These are phyloP conservation scores for Luzula sylvatica DNA, from an alignment of 176 grass and related monocot species.

Conservation along the genomic window DNA sequence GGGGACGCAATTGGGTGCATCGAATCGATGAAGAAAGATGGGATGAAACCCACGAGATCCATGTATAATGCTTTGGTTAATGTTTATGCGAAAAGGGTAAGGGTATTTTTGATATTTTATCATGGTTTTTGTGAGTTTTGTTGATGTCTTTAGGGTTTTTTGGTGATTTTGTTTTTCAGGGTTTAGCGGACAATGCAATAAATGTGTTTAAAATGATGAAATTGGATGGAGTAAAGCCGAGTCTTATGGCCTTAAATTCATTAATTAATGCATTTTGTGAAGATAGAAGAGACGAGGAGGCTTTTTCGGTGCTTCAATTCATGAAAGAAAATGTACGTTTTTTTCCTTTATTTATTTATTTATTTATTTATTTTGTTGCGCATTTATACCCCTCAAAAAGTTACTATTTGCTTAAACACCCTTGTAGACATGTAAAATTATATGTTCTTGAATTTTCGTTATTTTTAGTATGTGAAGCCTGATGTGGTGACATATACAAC, in stretches of 20 bases:
- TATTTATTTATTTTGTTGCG: background rate
- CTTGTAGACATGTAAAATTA: background rate
- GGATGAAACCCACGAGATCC: constrained; percentile 56
- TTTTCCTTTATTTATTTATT: background rate
- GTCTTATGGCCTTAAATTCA: constrained; percentile 73
- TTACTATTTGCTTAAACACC: constrained; percentile 3
- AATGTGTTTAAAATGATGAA: constrained; percentile 90
- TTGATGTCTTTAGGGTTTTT: background rate
- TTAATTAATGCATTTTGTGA: constrained; percentile 95
- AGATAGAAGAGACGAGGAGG: constrained; percentile 83
- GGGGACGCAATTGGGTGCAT: constrained; percentile 84
- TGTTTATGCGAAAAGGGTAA: constrained; percentile 83
- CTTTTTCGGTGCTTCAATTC: constrained; percentile 82
- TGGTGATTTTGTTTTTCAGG: constrained; percentile 35
- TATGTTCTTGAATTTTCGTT: constrained; percentile 6
- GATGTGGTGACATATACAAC: constrained; percentile 99
- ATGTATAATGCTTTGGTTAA: constrained; percentile 97
- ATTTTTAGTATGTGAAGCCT: constrained; percentile 61
- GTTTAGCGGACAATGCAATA: constrained; percentile 89
- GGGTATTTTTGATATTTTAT: too few species aligned
- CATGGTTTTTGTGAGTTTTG: background rate
- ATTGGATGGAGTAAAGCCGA: constrained; percentile 75
- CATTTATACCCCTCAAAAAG: background rate
- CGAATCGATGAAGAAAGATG: constrained; percentile 72
- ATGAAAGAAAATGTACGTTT: constrained; percentile 91